Percentiles rank a stretch among this genome's conserved stretches.
Evolutionary conservation across 805 yeast genomes (phyloP).

Genomic region (Candida palmyrensis): DNA sequence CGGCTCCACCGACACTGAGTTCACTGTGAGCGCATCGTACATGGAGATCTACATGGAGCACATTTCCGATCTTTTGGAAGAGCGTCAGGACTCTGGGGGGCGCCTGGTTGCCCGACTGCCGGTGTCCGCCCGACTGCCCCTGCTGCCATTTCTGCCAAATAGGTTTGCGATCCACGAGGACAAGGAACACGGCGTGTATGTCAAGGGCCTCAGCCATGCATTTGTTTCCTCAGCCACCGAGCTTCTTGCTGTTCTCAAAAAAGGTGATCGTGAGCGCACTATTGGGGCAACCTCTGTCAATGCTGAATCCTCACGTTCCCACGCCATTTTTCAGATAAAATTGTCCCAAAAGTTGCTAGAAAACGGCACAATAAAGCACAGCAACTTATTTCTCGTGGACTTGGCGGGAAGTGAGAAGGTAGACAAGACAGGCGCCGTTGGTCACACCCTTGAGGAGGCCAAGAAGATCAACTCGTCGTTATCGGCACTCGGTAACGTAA

Average conservation of each 20-base stretch:
- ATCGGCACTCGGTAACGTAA: constrained; percentile 75
- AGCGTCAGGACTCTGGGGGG: constrained; percentile 8
- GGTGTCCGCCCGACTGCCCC: background rate
- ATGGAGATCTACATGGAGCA: constrained; percentile 82
- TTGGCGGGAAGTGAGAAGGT: constrained; percentile 85
- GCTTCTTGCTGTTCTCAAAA: constrained; percentile 49
- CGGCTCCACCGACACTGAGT: constrained; percentile 50
- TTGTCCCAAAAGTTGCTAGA: constrained; percentile 54
- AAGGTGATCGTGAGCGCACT: constrained; percentile 54
- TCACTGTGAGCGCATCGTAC: constrained; percentile 62
- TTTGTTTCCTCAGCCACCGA: constrained; percentile 58
- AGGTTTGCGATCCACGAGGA: constrained; percentile 52
- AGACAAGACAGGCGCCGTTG: constrained; percentile 68
- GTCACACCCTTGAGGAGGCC: constrained; percentile 74
- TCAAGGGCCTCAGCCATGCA: constrained; percentile 61
- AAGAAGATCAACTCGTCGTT: constrained; percentile 77
- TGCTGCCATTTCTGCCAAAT: background rate
- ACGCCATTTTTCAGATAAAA: constrained; percentile 68
- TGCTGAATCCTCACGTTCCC: constrained; percentile 71
- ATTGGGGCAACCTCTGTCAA: constrained; percentile 66
- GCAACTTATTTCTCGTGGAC: constrained; percentile 72
- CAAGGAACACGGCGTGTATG: constrained; percentile 58
- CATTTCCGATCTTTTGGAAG: constrained; percentile 63
- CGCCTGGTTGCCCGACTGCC: background rate
- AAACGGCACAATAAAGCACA: constrained; percentile 54